These are phyloP conservation scores for Penicillium sp. DNA, from an alignment of 2,329 filamentous ascomycete genomes.

Conservation along the genomic window DNA sequence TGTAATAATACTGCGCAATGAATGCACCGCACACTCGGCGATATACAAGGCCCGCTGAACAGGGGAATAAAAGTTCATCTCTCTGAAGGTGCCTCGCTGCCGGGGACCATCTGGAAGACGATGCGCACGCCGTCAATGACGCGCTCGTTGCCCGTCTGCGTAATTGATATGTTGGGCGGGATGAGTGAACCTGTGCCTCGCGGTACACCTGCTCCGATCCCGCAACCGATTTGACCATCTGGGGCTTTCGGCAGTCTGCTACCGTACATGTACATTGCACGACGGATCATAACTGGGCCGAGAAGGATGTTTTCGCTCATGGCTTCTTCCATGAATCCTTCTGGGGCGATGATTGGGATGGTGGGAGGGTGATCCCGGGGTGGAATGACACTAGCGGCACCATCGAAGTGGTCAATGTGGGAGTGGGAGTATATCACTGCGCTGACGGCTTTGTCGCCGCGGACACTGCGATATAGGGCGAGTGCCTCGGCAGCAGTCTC, in stretches of 20 bases:
- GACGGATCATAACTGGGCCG: conserved; percentile 42
- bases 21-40: conserved; percentile 43
- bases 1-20: conserved; percentile 46
- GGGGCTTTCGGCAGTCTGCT: conserved; percentile 28
- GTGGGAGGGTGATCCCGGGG: conserved; percentile 10
- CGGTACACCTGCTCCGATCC: conserved; percentile 36
- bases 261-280: conserved; percentile 46
- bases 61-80: conserved; percentile 46
- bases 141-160: conserved; percentile 31
- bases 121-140: conserved; percentile 40
- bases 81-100: conserved; percentile 46
- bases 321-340: conserved; percentile 42
- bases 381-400: conserved; percentile 16
- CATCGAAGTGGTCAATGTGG: conserved; percentile 43
- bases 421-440: conserved; percentile 46
- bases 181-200: conserved; percentile 35
- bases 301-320: conserved; percentile 43
- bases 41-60: conserved; percentile 39
- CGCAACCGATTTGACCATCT: conserved; percentile 39
- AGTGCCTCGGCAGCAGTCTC: conserved; percentile 40
- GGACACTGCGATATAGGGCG: conserved; percentile 32
- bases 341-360: conserved; percentile 31
- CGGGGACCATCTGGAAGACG: conserved; percentile 44
- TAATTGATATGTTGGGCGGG: conserved; percentile 36
- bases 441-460: conserved; percentile 24